Evolutionary conservation across 2,329 filamentous ascomycete genomes (phyloP).

Genomic region (Calonectria henricotiae): DNA sequence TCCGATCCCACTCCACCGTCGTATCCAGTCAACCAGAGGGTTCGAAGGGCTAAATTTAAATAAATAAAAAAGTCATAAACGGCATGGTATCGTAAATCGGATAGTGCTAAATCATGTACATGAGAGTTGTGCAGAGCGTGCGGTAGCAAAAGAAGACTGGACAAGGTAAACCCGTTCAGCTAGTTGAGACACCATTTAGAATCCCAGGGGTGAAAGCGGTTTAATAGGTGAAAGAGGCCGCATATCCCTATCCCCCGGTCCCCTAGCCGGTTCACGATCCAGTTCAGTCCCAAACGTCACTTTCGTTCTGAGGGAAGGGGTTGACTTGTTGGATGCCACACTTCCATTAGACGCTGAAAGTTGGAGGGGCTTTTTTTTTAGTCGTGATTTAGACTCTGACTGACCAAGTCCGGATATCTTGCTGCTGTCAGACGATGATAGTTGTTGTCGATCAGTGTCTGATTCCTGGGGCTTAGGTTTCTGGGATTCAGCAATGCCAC

Average conservation of each 20-base stretch:
- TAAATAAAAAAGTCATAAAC: conserved; percentile 54
- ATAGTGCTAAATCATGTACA: conserved; percentile 43
- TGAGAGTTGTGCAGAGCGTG: conserved; percentile 37
- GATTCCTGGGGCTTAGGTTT: conserved; percentile 50
- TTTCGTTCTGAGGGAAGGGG: conserved; percentile 61
- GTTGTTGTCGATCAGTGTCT: conserved; percentile 48
- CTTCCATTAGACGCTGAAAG: conserved; percentile 63
- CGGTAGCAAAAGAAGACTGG: conserved; percentile 33
- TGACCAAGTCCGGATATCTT: conserved; percentile 62
- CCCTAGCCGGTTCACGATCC: conserved; percentile 47
- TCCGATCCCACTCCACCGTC: conserved; percentile 34
- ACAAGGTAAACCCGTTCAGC: conserved; percentile 19
- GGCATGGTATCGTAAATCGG: conserved; percentile 57
- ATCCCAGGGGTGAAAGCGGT: conserved; percentile 75
- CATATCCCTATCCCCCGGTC: conserved; percentile 65
- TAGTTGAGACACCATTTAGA: conserved; percentile 58
- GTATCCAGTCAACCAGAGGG: conserved; percentile 35
- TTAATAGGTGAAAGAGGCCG: conserved; percentile 77
- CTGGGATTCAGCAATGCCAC: conserved; percentile 62
- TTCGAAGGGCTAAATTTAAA: conserved; percentile 39
- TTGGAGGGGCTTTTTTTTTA: conserved; percentile 65
- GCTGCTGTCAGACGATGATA: conserved; percentile 78
- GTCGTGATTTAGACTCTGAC: conserved; percentile 45
- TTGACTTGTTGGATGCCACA: conserved; percentile 61
- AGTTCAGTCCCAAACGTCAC: conserved; percentile 64